Evolutionary conservation across 2,329 filamentous ascomycete genomes (phyloP).

Genomic region (Phialophora macrospora): DNA sequence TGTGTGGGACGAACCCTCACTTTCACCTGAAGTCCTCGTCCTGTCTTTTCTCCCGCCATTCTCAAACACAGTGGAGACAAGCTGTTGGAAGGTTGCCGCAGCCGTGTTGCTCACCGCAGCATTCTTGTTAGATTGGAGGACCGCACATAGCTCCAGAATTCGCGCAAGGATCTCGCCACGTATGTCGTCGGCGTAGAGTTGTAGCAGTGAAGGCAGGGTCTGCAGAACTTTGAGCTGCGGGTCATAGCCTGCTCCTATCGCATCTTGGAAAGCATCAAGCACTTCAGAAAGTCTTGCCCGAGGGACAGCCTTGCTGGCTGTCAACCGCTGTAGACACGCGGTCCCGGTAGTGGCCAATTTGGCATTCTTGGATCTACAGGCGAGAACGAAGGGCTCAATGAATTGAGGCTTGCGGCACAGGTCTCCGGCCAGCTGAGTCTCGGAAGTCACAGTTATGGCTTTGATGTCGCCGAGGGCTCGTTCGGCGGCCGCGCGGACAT

Average conservation of each 20-base stretch:
- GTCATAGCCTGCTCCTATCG: conserved; percentile 74
- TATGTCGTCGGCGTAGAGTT: conserved; percentile 84
- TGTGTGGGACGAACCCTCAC: conserved; percentile 27
- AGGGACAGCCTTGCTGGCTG: conserved; percentile 79
- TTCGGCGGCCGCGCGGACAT: conserved; percentile 86
- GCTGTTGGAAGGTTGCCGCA: conserved; percentile 91
- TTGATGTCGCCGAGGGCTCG: conserved; percentile 91
- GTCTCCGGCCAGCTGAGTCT: conserved; percentile 77
- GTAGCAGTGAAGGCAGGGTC: conserved; percentile 82
- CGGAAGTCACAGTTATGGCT: conserved; percentile 71
- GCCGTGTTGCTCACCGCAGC: conserved; percentile 93
- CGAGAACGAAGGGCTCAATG: conserved; percentile 90
- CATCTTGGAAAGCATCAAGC: conserved; percentile 84
- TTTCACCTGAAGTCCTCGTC: conserved; percentile 5
- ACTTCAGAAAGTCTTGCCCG: conserved; percentile 81
- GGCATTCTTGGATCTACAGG: conserved; percentile 85
- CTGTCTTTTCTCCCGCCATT: conserved; percentile 61
- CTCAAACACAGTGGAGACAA: conserved; percentile 91
- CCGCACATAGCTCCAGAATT: conserved; percentile 87
- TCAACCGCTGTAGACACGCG: conserved; percentile 84
- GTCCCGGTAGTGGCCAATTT: conserved; percentile 89
- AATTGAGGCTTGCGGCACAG: conserved; percentile 81
- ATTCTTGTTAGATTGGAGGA: conserved; percentile 88
- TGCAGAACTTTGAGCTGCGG: conserved; percentile 96
- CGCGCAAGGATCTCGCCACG: conserved; percentile 80